A percentile compares a stretch with the other conserved stretches of the same genome.
Conservation (phyloP, 2,329 filamentous ascomycete species). For the Cercospora janseana region DNA sequence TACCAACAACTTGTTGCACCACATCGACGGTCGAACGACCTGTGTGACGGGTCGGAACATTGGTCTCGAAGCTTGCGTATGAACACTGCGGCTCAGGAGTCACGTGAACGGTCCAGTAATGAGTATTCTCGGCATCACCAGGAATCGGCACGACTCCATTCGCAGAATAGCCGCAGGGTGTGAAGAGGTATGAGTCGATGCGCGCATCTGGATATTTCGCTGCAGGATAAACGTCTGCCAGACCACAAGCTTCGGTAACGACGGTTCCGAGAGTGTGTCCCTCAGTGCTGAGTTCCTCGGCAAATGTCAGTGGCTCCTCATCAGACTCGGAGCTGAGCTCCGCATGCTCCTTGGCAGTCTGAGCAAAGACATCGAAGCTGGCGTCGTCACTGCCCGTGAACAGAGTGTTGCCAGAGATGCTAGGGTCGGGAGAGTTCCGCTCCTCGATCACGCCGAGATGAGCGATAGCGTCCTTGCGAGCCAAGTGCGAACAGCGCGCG, state of each 20-base stretch:
- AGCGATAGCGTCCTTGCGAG: conserved; percentile 59
- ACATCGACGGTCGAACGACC: conserved; percentile 87
- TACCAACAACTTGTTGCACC: conserved; percentile 87
- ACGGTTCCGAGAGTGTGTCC: conserved; percentile 90
- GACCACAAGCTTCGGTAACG: conserved; percentile 83
- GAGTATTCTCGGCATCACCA: conserved; percentile 51
- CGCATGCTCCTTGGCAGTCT: conserved; percentile 63
- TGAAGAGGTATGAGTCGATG: conserved; percentile 94
- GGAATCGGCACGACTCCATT: conserved; percentile 90
- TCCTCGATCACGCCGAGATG: conserved; percentile 61
- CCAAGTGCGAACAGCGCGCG: conserved; percentile 64
- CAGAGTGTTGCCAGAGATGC: conserved; percentile 38
- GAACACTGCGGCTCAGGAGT: conserved; percentile 96
- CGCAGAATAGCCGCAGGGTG: conserved; percentile 93
- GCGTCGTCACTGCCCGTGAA: conserved; percentile 44
- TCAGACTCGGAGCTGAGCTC: conserved; percentile 54
- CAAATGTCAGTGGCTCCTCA: conserved; percentile 55
- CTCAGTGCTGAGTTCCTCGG: conserved; percentile 80
- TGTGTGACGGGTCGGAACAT: conserved; percentile 83
- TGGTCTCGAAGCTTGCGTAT: conserved; percentile 97
- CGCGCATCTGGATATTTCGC: conserved; percentile 86
- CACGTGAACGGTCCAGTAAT: conserved; percentile 98
- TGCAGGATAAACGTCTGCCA: conserved; percentile 83
- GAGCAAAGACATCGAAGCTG: conserved; percentile 77
- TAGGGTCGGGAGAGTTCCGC: conserved; percentile 42